phyloP scores from a whole-genome alignment of 306 rosid species.

The Cyamopsis tetragonoloba region DNA sequence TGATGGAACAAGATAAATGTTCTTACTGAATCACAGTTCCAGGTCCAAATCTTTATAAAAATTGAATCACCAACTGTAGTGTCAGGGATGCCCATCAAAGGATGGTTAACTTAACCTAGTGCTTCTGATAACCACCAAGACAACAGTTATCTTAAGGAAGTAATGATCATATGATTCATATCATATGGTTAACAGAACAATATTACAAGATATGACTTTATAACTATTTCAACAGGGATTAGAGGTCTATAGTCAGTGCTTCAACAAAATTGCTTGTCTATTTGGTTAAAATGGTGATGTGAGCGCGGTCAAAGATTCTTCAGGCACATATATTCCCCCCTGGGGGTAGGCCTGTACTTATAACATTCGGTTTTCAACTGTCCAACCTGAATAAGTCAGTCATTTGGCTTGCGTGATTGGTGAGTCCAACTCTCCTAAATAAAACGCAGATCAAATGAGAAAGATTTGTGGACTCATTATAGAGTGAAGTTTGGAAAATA shows the following conservation, averaged over 20 bases:
- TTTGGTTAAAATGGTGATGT: neutral
- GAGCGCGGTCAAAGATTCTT: neutral
- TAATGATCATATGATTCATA: neutral
- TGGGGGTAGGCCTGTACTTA: too few species aligned
- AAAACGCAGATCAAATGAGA: neutral
- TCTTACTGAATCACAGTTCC: neutral
- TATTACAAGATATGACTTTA: neutral
- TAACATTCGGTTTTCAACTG: neutral
- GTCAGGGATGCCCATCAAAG: neutral
- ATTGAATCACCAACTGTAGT: neutral
- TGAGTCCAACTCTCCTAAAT: neutral
- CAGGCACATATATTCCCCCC: too few species aligned
- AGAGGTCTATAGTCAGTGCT: neutral
- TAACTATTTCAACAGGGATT: neutral
- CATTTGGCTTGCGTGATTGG: neutral
- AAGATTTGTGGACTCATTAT: neutral
- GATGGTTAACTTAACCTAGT: neutral
- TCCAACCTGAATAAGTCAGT: neutral
- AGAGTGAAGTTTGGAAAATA: neutral
- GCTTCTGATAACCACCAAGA: neutral
- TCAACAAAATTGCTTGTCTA: conserved; percentile 4
- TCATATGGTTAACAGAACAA: neutral
- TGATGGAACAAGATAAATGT: neutral
- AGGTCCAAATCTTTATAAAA: neutral
- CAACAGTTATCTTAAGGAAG: neutral